Evolutionary conservation across 805 yeast species (phyloP).

Genomic region (Candida golubevii): DNA sequence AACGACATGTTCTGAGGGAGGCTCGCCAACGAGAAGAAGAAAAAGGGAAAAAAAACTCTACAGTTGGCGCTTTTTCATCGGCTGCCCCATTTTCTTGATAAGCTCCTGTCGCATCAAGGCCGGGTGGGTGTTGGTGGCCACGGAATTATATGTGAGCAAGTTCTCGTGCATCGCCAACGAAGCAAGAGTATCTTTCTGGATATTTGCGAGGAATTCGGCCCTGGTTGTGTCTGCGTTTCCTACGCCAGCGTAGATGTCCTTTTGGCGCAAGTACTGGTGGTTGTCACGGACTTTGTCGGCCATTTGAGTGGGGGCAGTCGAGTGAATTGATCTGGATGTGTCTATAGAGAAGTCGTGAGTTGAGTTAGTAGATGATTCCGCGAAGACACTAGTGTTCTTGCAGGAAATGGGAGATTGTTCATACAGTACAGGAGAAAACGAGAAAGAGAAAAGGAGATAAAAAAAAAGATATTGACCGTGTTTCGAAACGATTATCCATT

Average conservation of each 20-base stretch:
- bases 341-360: not conserved
- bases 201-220: slow-evolving; percentile 63
- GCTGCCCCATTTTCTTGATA: slow-evolving; percentile 33
- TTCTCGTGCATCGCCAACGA: slow-evolving; percentile 58
- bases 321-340: not conserved
- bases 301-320: slow-evolving; percentile 25
- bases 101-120: slow-evolving; percentile 27
- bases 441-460: too few species aligned
- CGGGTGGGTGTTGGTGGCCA: slow-evolving; percentile 44
- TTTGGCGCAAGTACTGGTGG: slow-evolving; percentile 52
- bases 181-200: slow-evolving; percentile 63
- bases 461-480: too few species aligned
- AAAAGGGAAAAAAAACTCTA: too few species aligned
- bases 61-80: slow-evolving; percentile 6
- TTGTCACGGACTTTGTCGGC: slow-evolving; percentile 63
- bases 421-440: too few species aligned
- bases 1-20: slow-evolving; percentile 44
- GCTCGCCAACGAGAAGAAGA: not conserved
- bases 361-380: not conserved
- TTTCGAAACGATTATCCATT: too few species aligned
- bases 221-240: slow-evolving; percentile 72
- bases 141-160: slow-evolving; percentile 48
- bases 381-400: too few species aligned
- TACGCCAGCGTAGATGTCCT: slow-evolving; percentile 64
- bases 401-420: too few species aligned